These are phyloP conservation scores for Termitomyces sp. DNA, from an alignment of 1,284 basidiomycete species.

Conservation along the genomic window DNA sequence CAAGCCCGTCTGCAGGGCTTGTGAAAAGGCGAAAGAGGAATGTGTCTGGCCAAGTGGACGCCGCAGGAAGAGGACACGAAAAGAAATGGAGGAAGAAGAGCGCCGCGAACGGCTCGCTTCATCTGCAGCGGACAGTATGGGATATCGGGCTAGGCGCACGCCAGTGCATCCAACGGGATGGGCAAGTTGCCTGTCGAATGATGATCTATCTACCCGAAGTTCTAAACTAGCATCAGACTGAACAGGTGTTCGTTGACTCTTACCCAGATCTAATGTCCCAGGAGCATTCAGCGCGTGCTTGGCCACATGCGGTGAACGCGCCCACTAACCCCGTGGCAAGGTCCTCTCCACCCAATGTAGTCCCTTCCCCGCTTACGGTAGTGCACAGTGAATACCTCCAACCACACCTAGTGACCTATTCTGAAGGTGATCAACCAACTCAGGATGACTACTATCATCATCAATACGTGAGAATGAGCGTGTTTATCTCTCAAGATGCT, in stretches of 20 bases:
- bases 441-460: constrained; percentile 12
- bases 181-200: constrained; percentile 1
- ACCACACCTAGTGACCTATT: too few species aligned
- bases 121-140: constrained; percentile 10
- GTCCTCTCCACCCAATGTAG: neutral
- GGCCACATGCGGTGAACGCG: constrained; percentile 1
- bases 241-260: neutral
- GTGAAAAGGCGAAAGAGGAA: constrained; percentile 14
- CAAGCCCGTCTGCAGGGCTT: constrained; percentile 13
- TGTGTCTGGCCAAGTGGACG: constrained; percentile 14
- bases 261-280: constrained; percentile 6
- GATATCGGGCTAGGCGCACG: constrained; percentile 4
- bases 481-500: neutral
- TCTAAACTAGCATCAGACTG: neutral
- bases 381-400: neutral
- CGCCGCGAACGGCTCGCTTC: constrained; percentile 10
- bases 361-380: neutral
- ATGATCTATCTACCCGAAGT: neutral
- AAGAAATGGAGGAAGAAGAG: constrained; percentile 16
- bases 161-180: neutral
- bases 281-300: constrained; percentile 6
- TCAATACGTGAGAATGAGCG: constrained; percentile 6
- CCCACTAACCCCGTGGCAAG: neutral
- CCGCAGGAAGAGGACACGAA: constrained; percentile 12
- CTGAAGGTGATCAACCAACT: constrained; percentile 7